Evolutionary conservation across 768 basidiomycete genomes (phyloP).

Genomic region (Lenzites betulinus): DNA sequence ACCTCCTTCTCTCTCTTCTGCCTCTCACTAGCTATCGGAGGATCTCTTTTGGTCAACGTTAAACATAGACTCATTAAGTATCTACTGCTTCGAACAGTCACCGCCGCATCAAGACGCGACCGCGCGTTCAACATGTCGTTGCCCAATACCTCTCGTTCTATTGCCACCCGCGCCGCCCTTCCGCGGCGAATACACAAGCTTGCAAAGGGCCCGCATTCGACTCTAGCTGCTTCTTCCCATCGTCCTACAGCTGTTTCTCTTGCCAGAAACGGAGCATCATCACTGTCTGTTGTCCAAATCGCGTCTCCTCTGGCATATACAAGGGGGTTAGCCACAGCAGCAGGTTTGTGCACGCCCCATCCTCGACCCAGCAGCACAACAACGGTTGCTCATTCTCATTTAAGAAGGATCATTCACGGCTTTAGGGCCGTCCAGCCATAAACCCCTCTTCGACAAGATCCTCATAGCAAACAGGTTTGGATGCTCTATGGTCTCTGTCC

Average conservation of each 20-base stretch:
- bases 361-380: too few relatives aligned
- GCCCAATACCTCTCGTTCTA: conserved; percentile 6
- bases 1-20: neutral
- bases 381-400: neutral
- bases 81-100: too few relatives aligned
- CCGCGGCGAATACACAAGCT: neutral
- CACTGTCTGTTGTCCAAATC: neutral
- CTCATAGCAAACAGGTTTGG: conserved; percentile 87
- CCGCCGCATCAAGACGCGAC: neutral
- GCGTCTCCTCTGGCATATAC: neutral
- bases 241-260: neutral
- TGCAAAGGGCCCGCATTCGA: neutral
- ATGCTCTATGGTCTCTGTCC: too few relatives aligned
- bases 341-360: conserved; percentile 1
- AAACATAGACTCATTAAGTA: too few relatives aligned
- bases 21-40: too few relatives aligned
- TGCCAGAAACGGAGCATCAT: neutral
- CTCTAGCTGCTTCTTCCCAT: neutral
- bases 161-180: conserved; percentile 6
- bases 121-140: neutral
- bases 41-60: too few relatives aligned
- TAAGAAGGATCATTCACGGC: neutral
- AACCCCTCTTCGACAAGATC: conserved; percentile 85
- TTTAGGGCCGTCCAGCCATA: conserved; percentile 13
- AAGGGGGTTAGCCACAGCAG: conserved; percentile 8